These are phyloP conservation scores for Xylaria flabelliformis DNA, from an alignment of 495 filamentous ascomycete species.

Conservation along the genomic window DNA sequence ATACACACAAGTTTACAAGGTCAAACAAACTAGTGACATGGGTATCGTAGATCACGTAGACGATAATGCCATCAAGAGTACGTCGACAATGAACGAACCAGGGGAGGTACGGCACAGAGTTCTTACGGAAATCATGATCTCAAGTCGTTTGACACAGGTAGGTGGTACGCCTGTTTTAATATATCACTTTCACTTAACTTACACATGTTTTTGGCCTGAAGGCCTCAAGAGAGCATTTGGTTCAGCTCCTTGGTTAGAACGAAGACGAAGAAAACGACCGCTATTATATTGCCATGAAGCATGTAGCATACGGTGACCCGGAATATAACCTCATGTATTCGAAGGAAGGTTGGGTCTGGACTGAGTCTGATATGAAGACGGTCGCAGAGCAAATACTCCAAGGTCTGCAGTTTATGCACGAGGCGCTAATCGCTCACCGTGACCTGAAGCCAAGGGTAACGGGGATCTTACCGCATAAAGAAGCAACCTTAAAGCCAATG, in stretches of 20 bases:
- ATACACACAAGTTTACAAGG: not conserved
- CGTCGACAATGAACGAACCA: too few species aligned
- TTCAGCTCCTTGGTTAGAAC: not conserved
- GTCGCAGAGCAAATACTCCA: constrained; percentile 2
- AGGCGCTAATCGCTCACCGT: not conserved
- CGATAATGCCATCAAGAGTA: too few species aligned
- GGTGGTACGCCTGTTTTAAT: too few species aligned
- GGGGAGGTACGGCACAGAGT: not conserved
- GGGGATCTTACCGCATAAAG: too few species aligned
- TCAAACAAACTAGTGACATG: not conserved
- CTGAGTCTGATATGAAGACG: not conserved
- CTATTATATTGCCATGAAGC: not conserved
- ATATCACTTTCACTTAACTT: too few species aligned
- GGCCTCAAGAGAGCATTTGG: not conserved
- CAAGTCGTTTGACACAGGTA: not conserved
- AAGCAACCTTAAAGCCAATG: not conserved
- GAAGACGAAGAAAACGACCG: not conserved
- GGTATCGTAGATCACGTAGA: too few species aligned
- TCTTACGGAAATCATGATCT: not conserved
- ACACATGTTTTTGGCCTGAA: too few species aligned
- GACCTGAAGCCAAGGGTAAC: constrained; percentile 7
- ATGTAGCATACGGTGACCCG: not conserved
- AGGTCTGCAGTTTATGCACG: not conserved
- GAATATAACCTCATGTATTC: not conserved
- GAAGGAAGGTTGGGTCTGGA: not conserved